Evolutionary conservation across 83 land plant species (phyloP).

Genomic region (Thuja plicata): DNA sequence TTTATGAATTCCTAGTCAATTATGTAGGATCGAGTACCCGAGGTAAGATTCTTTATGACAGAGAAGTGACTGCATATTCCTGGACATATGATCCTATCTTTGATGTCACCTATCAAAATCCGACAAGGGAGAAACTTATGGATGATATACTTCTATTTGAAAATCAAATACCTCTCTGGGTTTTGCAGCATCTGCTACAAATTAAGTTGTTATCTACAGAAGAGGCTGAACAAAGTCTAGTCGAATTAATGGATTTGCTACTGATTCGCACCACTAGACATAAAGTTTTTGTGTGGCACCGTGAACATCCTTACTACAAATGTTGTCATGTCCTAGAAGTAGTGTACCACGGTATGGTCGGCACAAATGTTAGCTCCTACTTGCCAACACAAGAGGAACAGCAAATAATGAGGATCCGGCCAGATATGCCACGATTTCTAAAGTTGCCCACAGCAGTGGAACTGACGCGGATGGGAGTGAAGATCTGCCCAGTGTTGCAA

Average conservation of each 20-base stretch:
- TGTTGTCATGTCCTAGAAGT: no score
- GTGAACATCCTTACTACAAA: no score
- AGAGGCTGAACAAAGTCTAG: neutral
- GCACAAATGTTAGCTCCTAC: no score
- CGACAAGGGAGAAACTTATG: neutral
- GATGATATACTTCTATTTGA: neutral
- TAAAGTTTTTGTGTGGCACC: neutral
- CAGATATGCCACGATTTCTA: no score
- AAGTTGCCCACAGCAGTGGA: neutral
- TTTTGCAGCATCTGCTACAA: neutral
- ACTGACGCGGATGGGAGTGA: neutral
- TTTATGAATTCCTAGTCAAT: neutral
- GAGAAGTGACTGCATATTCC: neutral
- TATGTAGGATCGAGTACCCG: no score
- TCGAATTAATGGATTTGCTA: accelerated
- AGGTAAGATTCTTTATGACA: neutral
- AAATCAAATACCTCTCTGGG: neutral
- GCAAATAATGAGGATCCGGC: no score
- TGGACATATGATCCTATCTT: neutral
- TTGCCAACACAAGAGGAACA: no score
- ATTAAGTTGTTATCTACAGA: neutral
- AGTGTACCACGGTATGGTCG: no score
- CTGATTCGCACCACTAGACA: no score
- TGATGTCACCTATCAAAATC: neutral
- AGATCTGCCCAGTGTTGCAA: neutral